Base-by-base conservation (phyloP, 2,329 filamentous ascomycete genomes). In the Fusarium pseudocircinatum region DNA sequence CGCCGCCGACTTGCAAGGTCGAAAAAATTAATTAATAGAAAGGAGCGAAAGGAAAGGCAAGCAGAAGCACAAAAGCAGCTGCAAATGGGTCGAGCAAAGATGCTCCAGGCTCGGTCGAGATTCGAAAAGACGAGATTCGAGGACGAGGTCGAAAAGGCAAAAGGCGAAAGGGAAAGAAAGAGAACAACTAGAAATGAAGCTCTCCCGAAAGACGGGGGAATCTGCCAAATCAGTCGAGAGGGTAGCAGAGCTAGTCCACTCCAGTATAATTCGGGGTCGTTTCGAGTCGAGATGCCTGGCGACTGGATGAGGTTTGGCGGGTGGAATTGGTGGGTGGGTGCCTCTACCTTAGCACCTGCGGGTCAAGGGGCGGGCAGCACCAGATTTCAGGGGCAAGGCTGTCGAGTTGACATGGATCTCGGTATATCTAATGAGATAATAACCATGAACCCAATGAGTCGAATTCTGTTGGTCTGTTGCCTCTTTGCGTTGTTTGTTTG, bases 351-450 rank as follows among this genome's bases (percentile, higher is more conserved):
- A 36, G 54, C 20, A 28, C 64, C 60, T 69, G 67, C 71, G 67
- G 72, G 71, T 75, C 72, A 74, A 70, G 72, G 71, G 68, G 68
- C 64, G 39, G 49, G 69, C 64, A 75, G 72, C 69, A 70, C 69
- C 66, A 75, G 72, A 75, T 75, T 75, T 75, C 72, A 75, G 72
- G 72, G 72, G 72, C 72, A 75, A 69, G 71, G 53, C 68, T 72
- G 53, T 50, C 46, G 15, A 32, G 46, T 61, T 59, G 60, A 50
- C 71, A 74, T 63, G 72, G 72, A 66, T 69, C 49, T 63, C 22
- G 34, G 40, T 37, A 39, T 53, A 39, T 53, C 24, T 47, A 62
- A 37, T 50, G 13, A 50, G 47, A 50, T 50, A 24, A 24, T 54
- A 37, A 69, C 47, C 63, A 67, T 61, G 46, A 42, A 26, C 57